Conservation (phyloP, 345 rosid genomes). For the Zanthoxylum bungeanum region DNA sequence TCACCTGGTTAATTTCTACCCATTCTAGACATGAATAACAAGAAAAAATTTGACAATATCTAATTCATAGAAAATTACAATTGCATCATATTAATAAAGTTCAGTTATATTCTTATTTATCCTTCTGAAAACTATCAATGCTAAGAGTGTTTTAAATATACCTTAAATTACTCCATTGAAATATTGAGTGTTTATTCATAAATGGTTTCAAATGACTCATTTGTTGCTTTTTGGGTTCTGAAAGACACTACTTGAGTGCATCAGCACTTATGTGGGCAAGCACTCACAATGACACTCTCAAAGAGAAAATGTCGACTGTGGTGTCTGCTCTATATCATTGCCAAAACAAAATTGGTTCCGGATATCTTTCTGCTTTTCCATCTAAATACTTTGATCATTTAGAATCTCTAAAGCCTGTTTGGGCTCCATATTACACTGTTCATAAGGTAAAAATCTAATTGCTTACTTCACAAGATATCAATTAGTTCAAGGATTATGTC, state of each 20-base stretch:
- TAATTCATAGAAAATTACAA: too few species aligned
- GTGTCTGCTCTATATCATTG: constrained; percentile 41
- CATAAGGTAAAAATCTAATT: constrained; percentile 41
- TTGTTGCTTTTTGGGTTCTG: too few species aligned
- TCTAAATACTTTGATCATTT: constrained; percentile 40
- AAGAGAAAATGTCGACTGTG: constrained; percentile 34
- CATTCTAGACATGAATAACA: too few species aligned
- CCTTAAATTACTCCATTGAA: background rate
- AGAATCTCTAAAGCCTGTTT: constrained; percentile 42
- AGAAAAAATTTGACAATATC: too few species aligned
- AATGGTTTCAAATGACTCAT: too few species aligned
- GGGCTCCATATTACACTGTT: constrained; percentile 64
- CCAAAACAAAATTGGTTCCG: constrained; percentile 44
- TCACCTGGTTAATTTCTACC: too few species aligned
- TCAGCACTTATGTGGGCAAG: constrained; percentile 64
- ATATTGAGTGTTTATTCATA: too few species aligned
- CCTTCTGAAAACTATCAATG: background rate
- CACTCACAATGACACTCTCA: constrained; percentile 22
- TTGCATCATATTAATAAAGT: background rate
- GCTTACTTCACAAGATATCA: too few species aligned
- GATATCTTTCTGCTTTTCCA: constrained; percentile 61
- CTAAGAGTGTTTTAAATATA: background rate
- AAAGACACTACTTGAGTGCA: too few species aligned
- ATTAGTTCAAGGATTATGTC: too few species aligned
- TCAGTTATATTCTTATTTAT: background rate